Conservation (phyloP, 805 yeast genomes). For the Pichia manshurica region DNA sequence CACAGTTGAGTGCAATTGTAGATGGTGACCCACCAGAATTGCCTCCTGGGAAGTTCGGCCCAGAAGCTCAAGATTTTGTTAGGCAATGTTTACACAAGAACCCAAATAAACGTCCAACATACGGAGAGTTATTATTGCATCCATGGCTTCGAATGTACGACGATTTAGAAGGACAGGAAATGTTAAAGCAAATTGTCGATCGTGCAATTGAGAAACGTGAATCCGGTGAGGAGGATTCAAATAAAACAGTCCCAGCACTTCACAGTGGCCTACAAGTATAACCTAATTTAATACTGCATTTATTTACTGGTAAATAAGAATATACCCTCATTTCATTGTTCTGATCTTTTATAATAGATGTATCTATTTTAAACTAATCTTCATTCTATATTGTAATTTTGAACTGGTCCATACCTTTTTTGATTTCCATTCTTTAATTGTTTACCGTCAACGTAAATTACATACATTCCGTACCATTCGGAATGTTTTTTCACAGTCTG, state of each 20-base stretch:
- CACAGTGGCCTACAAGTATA: conserved; percentile 7
- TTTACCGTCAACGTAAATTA: too few relatives aligned
- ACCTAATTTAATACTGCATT: background rate
- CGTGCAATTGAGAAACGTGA: conserved; percentile 2
- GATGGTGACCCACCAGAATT: conserved; percentile 88
- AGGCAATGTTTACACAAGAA: conserved; percentile 68
- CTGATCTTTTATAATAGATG: background rate
- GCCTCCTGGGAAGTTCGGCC: conserved; percentile 55
- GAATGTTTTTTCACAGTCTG: too few relatives aligned
- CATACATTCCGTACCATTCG: too few relatives aligned
- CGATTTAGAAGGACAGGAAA: conserved; percentile 28
- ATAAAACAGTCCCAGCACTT: conserved; percentile 1
- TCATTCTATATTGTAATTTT: background rate
- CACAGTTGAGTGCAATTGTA: conserved; percentile 94
- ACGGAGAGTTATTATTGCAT: conserved; percentile 65
- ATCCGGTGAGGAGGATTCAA: background rate
- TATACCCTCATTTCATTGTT: background rate
- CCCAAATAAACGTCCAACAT: conserved; percentile 77
- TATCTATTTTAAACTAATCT: background rate
- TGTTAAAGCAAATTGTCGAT: conserved; percentile 31
- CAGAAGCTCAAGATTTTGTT: conserved; percentile 81
- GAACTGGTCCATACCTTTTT: too few relatives aligned
- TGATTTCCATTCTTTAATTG: too few relatives aligned
- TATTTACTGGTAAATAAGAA: conserved; percentile 1
- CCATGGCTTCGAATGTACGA: conserved; percentile 71